These are phyloP conservation scores for Podila epicladia DNA, from an alignment of 192 early-diverging fungal species.

Conservation along the genomic window DNA sequence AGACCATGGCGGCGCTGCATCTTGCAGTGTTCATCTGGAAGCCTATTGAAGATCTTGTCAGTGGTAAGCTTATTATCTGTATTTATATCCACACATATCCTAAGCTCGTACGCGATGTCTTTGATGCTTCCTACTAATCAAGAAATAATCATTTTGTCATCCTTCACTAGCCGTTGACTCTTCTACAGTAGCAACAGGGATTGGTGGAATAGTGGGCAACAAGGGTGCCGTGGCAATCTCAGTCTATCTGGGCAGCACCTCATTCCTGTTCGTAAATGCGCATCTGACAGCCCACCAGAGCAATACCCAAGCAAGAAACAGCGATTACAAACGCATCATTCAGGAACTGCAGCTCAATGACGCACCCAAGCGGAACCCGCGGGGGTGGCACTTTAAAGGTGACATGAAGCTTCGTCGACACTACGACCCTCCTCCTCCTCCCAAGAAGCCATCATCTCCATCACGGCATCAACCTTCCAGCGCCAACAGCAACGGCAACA, in stretches of 20 bases:
- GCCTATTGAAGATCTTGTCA: constrained; percentile 51
- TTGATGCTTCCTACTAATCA: background rate
- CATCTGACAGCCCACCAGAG: constrained; percentile 61
- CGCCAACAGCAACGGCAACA: background rate
- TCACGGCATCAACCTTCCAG: background rate
- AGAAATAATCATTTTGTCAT: background rate
- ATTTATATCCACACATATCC: background rate
- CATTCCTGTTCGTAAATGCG: constrained; percentile 59
- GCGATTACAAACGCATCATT: constrained; percentile 55
- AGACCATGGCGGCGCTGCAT: constrained; percentile 64
- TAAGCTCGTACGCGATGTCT: background rate
- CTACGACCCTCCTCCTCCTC: constrained; percentile 12
- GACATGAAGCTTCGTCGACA: constrained; percentile 50
- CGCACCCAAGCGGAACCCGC: constrained; percentile 30
- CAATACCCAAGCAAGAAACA: constrained; percentile 46
- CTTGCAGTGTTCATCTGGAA: constrained; percentile 59
- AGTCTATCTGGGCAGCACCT: constrained; percentile 55
- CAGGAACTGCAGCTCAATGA: constrained; percentile 57
- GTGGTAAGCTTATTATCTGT: constrained; percentile 14
- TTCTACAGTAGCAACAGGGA: constrained; percentile 50
- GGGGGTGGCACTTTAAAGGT: constrained; percentile 41
- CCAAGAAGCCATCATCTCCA: background rate
- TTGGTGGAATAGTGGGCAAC: constrained; percentile 55
- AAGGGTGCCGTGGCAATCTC: constrained; percentile 64
- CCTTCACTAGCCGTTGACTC: constrained; percentile 37